phyloP scores from a whole-genome alignment of 73 alveolate genomes.

The Durusdinium trenchii region DNA sequence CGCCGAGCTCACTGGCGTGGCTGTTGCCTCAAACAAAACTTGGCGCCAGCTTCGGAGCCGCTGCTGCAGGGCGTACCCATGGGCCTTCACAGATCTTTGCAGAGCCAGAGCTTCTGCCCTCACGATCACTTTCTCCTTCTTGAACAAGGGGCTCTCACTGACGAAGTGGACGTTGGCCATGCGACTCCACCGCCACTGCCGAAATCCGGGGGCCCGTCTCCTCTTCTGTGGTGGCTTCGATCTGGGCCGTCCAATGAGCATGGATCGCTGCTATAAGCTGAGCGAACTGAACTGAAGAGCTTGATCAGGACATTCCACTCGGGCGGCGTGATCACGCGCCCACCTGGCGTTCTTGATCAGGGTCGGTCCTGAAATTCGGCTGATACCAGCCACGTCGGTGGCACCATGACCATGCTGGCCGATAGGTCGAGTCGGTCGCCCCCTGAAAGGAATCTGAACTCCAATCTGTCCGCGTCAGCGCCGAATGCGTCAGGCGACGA shows the following conservation, averaged over 20 bases:
- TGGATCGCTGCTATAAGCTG: background rate
- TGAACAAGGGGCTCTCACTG: background rate
- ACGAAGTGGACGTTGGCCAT: background rate
- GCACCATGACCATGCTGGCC: too few relatives aligned
- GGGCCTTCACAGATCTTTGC: too few relatives aligned
- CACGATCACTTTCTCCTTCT: too few relatives aligned
- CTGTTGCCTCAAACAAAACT: too few relatives aligned
- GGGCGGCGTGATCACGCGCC: background rate
- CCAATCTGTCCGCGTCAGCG: too few relatives aligned
- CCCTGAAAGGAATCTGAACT: too few relatives aligned
- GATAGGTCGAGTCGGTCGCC: too few relatives aligned
- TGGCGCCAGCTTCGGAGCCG: too few relatives aligned
- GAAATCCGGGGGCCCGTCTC: constrained; percentile 16
- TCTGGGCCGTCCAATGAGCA: constrained; percentile 10
- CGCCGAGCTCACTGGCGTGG: too few relatives aligned
- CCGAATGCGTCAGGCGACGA: too few relatives aligned
- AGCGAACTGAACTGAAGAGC: background rate
- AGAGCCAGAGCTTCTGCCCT: too few relatives aligned
- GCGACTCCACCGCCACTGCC: background rate
- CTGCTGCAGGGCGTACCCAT: too few relatives aligned
- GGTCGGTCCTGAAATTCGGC: background rate
- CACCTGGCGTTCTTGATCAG: background rate
- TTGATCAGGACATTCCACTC: background rate
- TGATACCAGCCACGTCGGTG: background rate
- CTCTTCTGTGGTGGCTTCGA: background rate